Evolutionary conservation across 139 green algal genomes (phyloP).

Genomic region (Eudorina sp.): DNA sequence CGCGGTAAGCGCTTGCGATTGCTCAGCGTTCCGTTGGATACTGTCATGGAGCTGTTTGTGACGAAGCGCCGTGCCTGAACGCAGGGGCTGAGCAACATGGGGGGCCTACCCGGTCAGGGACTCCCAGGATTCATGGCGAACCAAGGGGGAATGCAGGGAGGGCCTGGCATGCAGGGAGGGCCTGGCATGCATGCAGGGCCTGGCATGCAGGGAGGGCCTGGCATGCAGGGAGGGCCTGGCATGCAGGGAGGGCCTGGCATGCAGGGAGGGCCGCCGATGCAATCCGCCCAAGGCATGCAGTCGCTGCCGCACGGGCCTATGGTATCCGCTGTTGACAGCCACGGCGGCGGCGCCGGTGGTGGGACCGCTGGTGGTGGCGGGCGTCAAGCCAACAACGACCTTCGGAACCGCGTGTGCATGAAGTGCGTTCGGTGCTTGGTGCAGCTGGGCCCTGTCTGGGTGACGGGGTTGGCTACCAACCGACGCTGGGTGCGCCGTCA

Average conservation of each 20-base stretch:
- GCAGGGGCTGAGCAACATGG: constrained; percentile 45
- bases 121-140: constrained; percentile 27
- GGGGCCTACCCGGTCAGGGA: background rate
- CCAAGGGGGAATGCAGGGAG: background rate
- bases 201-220: background rate
- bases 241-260: background rate
- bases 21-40: no score
- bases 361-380: constrained; percentile 7
- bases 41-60: background rate
- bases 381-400: background rate
- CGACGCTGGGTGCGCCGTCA: background rate
- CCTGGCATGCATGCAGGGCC: background rate
- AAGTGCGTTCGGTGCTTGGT: background rate
- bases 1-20: background rate
- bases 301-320: background rate
- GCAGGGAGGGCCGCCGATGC: background rate
- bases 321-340: background rate
- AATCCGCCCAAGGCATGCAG: background rate
- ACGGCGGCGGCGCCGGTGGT: background rate
- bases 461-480: background rate
- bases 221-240: background rate
- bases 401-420: background rate
- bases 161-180: background rate
- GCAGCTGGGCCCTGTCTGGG: background rate
- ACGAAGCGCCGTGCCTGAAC: background rate